A percentile compares a stretch with the other conserved stretches of the same genome.
phyloP scores from a whole-genome alignment of 2,329 filamentous ascomycete genomes.

The Lachnum nothofagi region DNA sequence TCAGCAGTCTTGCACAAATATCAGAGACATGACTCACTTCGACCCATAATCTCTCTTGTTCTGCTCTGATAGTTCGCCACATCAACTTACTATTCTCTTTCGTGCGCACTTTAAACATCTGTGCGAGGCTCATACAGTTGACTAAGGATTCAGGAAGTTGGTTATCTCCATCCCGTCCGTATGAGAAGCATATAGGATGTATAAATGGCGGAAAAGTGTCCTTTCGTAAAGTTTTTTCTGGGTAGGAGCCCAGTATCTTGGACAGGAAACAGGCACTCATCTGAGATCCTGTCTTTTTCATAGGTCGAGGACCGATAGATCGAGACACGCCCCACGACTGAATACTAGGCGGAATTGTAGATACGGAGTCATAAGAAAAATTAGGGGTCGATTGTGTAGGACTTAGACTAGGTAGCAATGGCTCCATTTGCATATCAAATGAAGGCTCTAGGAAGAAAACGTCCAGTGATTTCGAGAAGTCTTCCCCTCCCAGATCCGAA shows the following conservation, averaged over 20 bases:
- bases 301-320: neutral
- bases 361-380: neutral
- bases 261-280: neutral
- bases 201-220: conserved; percentile 3
- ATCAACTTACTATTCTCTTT: neutral
- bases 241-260: neutral
- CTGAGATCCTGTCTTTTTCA: neutral
- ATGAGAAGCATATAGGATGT: neutral
- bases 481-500: too few relatives aligned
- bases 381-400: neutral
- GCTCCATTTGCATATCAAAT: too few relatives aligned
- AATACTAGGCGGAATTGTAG: neutral
- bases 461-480: too few relatives aligned
- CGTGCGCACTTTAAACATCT: neutral
- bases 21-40: neutral
- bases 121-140: conserved; percentile 1
- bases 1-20: neutral
- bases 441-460: too few relatives aligned
- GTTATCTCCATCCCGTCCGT: neutral
- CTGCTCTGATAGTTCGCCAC: conserved; percentile 1
- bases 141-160: neutral
- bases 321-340: neutral
- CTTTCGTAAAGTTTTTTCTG: conserved; percentile 1
- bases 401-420: neutral
- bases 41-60: conserved; percentile 2